phyloP scores from a whole-genome alignment of 768 basidiomycete genomes.

The Lactarius tabidus region DNA sequence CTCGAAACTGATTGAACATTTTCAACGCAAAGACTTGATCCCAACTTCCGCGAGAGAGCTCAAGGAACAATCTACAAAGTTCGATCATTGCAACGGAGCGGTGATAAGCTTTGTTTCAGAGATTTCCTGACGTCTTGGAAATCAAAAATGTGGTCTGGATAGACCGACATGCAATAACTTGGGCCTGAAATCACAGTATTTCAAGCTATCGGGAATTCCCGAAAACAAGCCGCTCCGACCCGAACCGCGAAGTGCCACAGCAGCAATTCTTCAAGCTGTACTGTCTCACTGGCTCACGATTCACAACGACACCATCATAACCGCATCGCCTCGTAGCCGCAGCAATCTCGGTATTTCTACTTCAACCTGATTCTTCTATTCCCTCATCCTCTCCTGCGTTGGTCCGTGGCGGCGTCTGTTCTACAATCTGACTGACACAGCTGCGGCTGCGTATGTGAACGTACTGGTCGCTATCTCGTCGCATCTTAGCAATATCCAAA shows the following conservation, averaged over 20 bases:
- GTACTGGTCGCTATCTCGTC: background rate
- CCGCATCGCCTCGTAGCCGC: background rate
- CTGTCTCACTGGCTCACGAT: too few relatives aligned
- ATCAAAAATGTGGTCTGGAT: background rate
- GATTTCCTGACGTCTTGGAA: conserved; percentile 10
- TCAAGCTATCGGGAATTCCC: background rate
- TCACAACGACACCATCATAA: background rate
- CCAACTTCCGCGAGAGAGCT: conserved; percentile 17
- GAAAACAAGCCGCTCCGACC: too few relatives aligned
- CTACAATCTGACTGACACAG: background rate
- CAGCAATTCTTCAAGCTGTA: too few relatives aligned
- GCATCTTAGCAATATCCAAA: background rate
- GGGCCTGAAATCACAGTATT: too few relatives aligned
- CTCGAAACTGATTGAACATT: conserved; percentile 5
- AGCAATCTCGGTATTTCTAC: background rate
- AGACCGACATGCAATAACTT: too few relatives aligned
- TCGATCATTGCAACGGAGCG: conserved; percentile 21
- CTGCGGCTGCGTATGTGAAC: background rate
- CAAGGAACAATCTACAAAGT: conserved; percentile 19
- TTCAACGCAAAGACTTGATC: conserved; percentile 21
- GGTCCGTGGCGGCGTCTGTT: background rate
- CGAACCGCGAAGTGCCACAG: too few relatives aligned
- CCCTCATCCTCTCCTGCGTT: background rate
- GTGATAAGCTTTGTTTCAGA: conserved; percentile 18
- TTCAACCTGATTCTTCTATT: background rate